Evolutionary conservation across 495 filamentous ascomycete genomes (phyloP), one percentile per base, ranked within the genome.

Genomic region (Saxispiralis lemnorum): DNA sequence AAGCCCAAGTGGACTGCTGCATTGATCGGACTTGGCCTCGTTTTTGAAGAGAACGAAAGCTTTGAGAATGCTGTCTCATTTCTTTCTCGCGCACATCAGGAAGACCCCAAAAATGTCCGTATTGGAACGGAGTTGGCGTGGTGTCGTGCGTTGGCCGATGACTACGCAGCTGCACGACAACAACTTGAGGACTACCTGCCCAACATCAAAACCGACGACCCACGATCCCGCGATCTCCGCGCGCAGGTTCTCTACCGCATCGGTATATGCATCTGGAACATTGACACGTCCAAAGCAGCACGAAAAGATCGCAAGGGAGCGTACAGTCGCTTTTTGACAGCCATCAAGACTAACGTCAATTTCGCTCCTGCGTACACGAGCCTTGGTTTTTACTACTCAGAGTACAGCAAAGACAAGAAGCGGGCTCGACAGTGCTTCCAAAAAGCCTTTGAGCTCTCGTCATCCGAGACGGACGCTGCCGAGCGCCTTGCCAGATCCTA

Each of bases 361-460:
- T 89, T 73, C 59, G 88, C 89, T 1, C 86, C 89, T 3, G 77
- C 89, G 0, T 99, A 95, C 62, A 93, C 86, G 0, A 87, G 75
- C 43, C 73, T 99, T 9, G 89, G 89, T n/a, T 64, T 88, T n/a
- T 99, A 78, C 62, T 99, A 93, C 55, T 77, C 77, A 10, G 92
- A 95, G 49, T 93, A 95, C 51, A 77, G 73, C 45, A 81, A 75
- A 47, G 88, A 96, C 62, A 83, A 76, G 58, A 76, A 73, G 48
- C 68, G 89, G 52, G 84, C 86, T 16, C 72, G 82, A 11, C 78
- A 78, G 52, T 96, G 89, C 58, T 99, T 96, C 54, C 83, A 95
- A 53, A 95, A 94, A 57, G 89, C 89, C 0, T 88, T 99, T 38
- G 89, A 99, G 57, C 65, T 96, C 9, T 99, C 92, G 0, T 59